A percentile compares a stretch with the other conserved stretches of the same genome.
Evolutionary conservation across 1,284 basidiomycete genomes (phyloP).

Genomic region (Pseudozyma flocculosa): DNA sequence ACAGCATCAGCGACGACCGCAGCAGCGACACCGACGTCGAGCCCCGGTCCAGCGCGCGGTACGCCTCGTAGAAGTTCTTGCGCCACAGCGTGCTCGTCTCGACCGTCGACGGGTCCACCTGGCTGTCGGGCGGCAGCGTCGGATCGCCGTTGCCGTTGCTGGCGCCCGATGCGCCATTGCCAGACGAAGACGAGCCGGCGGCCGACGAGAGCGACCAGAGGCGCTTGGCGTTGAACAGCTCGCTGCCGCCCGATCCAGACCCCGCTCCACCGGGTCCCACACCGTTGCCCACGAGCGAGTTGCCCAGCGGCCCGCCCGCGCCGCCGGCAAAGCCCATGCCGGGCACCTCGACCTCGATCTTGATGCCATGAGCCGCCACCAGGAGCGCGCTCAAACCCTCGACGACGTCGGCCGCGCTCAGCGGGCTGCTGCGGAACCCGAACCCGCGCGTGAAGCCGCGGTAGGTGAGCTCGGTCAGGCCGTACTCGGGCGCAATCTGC

Average conservation of each 20-base stretch:
- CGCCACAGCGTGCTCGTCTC: slow-evolving; percentile 15
- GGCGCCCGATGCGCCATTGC: no score
- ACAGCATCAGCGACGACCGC: slow-evolving; percentile 74
- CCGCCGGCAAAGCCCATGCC: slow-evolving; percentile 39
- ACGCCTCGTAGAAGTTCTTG: slow-evolving; percentile 47
- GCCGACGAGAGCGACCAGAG: slow-evolving; percentile 24
- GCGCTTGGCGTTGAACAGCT: slow-evolving; percentile 39
- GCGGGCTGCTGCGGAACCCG: slow-evolving; percentile 80
- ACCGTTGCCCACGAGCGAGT: slow-evolving; percentile 13
- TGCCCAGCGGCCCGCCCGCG: slow-evolving; percentile 9
- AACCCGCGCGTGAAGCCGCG: slow-evolving; percentile 87
- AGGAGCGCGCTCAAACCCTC: slow-evolving; percentile 85
- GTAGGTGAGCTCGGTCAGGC: slow-evolving; percentile 89
- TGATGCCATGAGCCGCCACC: slow-evolving; percentile 84
- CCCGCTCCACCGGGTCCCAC: neutral
- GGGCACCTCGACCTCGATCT: slow-evolving; percentile 72
- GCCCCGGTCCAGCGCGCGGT: slow-evolving; percentile 39
- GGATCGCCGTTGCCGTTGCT: neutral
- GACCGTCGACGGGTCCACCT: no score
- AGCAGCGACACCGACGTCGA: slow-evolving; percentile 65
- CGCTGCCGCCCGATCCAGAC: slow-evolving; percentile 10
- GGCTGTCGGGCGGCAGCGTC: no score
- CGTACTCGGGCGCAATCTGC: slow-evolving; percentile 90
- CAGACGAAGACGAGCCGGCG: neutral
- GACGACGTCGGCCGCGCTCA: slow-evolving; percentile 90